Evolutionary conservation across 2,329 filamentous ascomycete genomes (phyloP), one percentile per base, ranked within the genome.

Genomic region (Ceratocystis variospora): DNA sequence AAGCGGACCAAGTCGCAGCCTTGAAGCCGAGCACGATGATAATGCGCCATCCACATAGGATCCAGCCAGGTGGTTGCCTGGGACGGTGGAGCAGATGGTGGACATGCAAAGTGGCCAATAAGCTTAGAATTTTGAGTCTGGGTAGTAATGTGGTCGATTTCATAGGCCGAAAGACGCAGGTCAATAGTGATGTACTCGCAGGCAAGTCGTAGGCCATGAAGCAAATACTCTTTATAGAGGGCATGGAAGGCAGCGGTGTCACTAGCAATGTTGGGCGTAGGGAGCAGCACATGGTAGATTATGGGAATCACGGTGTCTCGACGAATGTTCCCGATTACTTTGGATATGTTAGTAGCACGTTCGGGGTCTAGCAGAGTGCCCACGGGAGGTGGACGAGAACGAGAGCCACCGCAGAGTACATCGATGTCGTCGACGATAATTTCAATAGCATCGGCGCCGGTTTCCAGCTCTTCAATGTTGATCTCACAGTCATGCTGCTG

Each of bases 371-470:
- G 15, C 61, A 71, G 48, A 1, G 68, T 62, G 25, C 67, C 69
- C 10, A 62, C 55, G 10, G 66, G 53, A 5, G 59, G 65, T 4
- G 61, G 63, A 3, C 66, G 66, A 17, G 63, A 57, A 10, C 63
- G 55, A 6, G 66, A 53, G 19, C 61, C 62, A n/a, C 66, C 62
- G 44, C 65, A 65, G 15, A 63, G 31, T 5, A 68, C 46, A 55
- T 68, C 66, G 10, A 68, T 61, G 19, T 68, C 66, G 45, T 68
- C 66, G 25, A 87, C 75, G 15, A 81, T 77, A 3, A 88, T 75
- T 71, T 88, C 85, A 41, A 89, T 81, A 5, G 85, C 86, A 73
- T 89, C 87, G 2, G 81, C 82, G 3, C 84, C 86, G n/a, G 81
- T 81, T 68, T 87, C 85, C 22, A 87, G 74, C 31, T 84, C 81